These are phyloP conservation scores for Lentinus polychrous DNA, from an alignment of 1,284 basidiomycete genomes.

Conservation along the genomic window DNA sequence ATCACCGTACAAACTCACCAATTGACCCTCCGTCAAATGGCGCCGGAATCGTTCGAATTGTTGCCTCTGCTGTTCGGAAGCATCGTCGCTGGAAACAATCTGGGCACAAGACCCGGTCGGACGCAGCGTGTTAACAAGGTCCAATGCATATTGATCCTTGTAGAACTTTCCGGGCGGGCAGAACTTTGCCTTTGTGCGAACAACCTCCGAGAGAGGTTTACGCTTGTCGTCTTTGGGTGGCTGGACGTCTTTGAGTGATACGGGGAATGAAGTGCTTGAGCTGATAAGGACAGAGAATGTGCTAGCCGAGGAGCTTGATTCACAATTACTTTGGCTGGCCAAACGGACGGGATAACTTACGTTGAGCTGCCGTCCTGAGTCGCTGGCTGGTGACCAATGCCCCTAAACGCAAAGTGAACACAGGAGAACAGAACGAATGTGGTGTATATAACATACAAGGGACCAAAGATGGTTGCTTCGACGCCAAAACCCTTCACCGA, in stretches of 20 bases:
- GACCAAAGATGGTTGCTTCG: slow-evolving; percentile 28
- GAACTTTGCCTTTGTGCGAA: slow-evolving; percentile 9
- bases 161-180: slow-evolving; percentile 24
- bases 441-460: slow-evolving; percentile 21
- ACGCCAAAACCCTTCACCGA: neutral
- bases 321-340: too few relatives aligned
- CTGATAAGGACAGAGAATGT: slow-evolving; percentile 10
- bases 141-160: slow-evolving; percentile 17
- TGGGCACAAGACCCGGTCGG: slow-evolving; percentile 18
- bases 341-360: too few relatives aligned
- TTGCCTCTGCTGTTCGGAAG: slow-evolving; percentile 14
- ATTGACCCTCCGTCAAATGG: slow-evolving; percentile 15
- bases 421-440: slow-evolving; percentile 5
- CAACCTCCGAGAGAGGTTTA: slow-evolving; percentile 12
- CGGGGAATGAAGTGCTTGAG: slow-evolving; percentile 15
- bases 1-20: slow-evolving; percentile 15
- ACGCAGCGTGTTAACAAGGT: slow-evolving; percentile 15
- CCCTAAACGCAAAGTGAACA: neutral
- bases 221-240: slow-evolving; percentile 11
- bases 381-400: neutral
- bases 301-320: too few relatives aligned
- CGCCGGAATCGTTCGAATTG: slow-evolving; percentile 20
- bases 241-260: slow-evolving; percentile 19
- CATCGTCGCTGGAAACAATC: slow-evolving; percentile 10
- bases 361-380: too few relatives aligned